These are phyloP conservation scores for Chlorella sp. DNA, from an alignment of 139 green algal species.

Conservation along the genomic window DNA sequence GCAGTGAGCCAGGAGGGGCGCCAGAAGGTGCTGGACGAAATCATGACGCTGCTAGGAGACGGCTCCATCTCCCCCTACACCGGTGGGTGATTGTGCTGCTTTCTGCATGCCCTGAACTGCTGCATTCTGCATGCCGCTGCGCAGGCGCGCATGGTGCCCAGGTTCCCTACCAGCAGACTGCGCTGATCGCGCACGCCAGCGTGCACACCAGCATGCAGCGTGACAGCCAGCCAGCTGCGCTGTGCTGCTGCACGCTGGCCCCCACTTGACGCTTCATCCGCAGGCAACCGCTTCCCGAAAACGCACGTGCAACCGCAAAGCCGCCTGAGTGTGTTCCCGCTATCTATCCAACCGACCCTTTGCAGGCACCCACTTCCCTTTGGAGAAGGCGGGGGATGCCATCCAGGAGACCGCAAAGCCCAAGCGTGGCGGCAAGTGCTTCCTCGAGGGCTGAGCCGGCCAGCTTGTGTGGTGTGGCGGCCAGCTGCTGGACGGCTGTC, in stretches of 20 bases:
- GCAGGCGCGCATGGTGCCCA: background rate
- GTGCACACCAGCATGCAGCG: background rate
- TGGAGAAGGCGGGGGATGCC: slow-evolving; percentile 38
- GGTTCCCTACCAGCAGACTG: background rate
- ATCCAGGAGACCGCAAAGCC: slow-evolving; percentile 12
- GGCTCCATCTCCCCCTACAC: slow-evolving; percentile 5
- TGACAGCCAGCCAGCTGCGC: no score
- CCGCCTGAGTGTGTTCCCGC: background rate
- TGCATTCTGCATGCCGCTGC: background rate
- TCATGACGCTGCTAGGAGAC: slow-evolving; percentile 32
- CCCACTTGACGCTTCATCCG: background rate
- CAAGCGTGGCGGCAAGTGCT: slow-evolving; percentile 42
- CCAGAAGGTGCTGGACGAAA: background rate
- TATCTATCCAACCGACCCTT: no score
- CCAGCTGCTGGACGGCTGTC: no score
- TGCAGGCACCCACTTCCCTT: slow-evolving; percentile 37
- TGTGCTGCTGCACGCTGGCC: no score
- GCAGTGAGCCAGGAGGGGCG: background rate
- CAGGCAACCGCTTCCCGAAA: background rate
- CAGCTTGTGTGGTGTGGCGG: background rate
- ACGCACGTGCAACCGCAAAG: no score
- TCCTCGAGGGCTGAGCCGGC: slow-evolving; percentile 43
- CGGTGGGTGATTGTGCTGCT: background rate
- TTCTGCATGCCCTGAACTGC: background rate
- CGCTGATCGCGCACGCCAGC: background rate